A percentile compares a stretch with the other conserved stretches of the same genome.
phyloP scores from a whole-genome alignment of 805 yeast genomes.

The Ogataea saltuana region DNA sequence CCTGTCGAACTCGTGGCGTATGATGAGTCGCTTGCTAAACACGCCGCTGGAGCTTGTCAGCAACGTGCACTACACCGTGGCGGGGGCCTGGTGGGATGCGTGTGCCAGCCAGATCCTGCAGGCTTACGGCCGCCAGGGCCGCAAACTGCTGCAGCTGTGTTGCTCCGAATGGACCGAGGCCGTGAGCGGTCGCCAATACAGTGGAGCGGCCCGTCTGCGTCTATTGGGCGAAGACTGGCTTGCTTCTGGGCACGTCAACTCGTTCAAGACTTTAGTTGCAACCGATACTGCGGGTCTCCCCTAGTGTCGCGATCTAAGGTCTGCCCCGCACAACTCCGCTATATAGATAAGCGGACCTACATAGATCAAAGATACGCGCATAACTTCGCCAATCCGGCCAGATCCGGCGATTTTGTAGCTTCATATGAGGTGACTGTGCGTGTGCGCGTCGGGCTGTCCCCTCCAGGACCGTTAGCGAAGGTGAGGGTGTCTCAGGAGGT shows the following conservation, averaged over 20 bases:
- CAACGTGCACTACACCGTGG: constrained; percentile 69
- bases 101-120: constrained; percentile 55
- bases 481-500: too few relatives aligned
- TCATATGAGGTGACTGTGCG: too few relatives aligned
- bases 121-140: constrained; percentile 69
- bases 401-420: not conserved
- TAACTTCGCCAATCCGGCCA: not conserved
- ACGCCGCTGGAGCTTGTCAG: constrained; percentile 48
- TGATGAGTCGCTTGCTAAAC: constrained; percentile 73
- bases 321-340: too few relatives aligned
- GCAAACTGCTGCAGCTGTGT: constrained; percentile 54
- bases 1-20: constrained; percentile 60
- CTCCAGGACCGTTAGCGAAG: too few relatives aligned
- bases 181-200: constrained; percentile 52
- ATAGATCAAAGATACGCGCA: not conserved
- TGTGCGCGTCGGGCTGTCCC: too few relatives aligned
- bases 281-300: constrained; percentile 29
- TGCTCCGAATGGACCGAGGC: constrained; percentile 53
- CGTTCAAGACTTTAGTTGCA: constrained; percentile 42
- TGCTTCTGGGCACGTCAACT: constrained; percentile 45
- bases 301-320: too few relatives aligned
- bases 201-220: constrained; percentile 77
- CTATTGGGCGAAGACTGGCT: constrained; percentile 82
- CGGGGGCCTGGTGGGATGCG: constrained; percentile 92
- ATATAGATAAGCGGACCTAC: not conserved